Evolutionary conservation across 257 asterid species (phyloP).

Genomic region (Primulina eburnea): DNA sequence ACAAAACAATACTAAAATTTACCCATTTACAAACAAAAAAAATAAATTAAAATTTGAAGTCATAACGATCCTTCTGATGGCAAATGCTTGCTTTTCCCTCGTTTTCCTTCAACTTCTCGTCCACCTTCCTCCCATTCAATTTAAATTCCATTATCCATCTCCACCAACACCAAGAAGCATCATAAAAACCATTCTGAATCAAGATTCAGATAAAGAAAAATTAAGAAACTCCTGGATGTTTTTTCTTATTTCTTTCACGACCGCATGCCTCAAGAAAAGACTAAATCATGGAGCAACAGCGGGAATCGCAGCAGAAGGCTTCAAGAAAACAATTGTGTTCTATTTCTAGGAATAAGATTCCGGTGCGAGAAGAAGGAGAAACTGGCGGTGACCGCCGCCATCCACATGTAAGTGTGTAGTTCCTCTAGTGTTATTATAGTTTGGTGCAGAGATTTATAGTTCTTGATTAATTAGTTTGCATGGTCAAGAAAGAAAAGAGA

Average conservation of each 20-base stretch:
- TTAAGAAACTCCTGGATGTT: not conserved
- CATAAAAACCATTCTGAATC: constrained; percentile 24
- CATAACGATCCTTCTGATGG: not conserved
- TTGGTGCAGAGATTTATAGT: constrained; percentile 6
- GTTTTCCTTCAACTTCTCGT: not conserved
- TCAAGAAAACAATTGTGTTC: constrained; percentile 62
- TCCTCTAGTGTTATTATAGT: constrained; percentile 2
- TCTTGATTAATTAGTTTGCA: constrained; percentile 1
- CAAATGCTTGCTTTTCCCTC: not conserved
- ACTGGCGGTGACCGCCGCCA: constrained; percentile 50
- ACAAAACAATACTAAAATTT: too few relatives aligned
- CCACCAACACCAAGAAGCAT: constrained; percentile 19
- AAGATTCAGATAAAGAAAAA: not conserved
- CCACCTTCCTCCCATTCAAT: not conserved
- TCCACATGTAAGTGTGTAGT: constrained; percentile 56
- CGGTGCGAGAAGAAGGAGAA: constrained; percentile 43
- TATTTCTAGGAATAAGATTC: constrained; percentile 55
- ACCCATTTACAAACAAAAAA: too few relatives aligned
- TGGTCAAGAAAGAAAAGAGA: not conserved
- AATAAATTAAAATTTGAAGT: too few relatives aligned
- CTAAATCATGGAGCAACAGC: constrained; percentile 58
- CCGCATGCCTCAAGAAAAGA: constrained; percentile 24
- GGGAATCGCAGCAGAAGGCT: constrained; percentile 36
- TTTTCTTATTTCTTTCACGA: constrained; percentile 1
- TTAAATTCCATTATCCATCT: not conserved